Percentiles rank a stretch among this genome's conserved stretches.
Conservation (phyloP, 495 filamentous ascomycete species). For the Neurospora terricola region DNA sequence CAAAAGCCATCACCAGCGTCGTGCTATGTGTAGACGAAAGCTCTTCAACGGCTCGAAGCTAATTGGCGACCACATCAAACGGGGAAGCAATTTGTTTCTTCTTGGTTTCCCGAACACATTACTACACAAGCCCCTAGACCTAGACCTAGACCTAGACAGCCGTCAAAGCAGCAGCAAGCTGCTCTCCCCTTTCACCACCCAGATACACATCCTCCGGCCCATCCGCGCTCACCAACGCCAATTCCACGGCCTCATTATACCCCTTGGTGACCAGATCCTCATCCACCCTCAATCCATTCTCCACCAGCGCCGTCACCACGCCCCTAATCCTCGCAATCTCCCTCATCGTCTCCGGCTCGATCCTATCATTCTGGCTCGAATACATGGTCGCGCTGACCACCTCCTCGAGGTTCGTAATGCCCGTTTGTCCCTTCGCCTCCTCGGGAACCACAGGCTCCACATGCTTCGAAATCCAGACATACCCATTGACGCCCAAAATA, state of each 20-base stretch:
- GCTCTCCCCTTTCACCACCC: constrained; percentile 59
- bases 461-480: constrained; percentile 86
- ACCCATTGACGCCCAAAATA: constrained; percentile 88
- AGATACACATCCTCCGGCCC: constrained; percentile 49
- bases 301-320: constrained; percentile 70
- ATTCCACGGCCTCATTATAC: constrained; percentile 69
- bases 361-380: constrained; percentile 81
- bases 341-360: constrained; percentile 60
- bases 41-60: background rate
- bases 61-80: background rate
- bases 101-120: background rate
- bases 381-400: constrained; percentile 60
- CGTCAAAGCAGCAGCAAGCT: constrained; percentile 51
- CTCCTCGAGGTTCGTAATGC: constrained; percentile 78
- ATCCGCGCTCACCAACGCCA: constrained; percentile 49
- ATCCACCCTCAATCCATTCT: constrained; percentile 74
- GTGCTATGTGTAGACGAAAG: background rate
- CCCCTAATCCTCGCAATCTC: constrained; percentile 79
- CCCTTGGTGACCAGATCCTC: constrained; percentile 80
- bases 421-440: constrained; percentile 29
- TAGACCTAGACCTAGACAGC: constrained; percentile 16
- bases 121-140: background rate
- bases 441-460: constrained; percentile 37
- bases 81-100: background rate
- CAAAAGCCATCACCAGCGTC: background rate